phyloP scores from a whole-genome alignment of 1,139 yeast species.

The Diutina catenulata region DNA sequence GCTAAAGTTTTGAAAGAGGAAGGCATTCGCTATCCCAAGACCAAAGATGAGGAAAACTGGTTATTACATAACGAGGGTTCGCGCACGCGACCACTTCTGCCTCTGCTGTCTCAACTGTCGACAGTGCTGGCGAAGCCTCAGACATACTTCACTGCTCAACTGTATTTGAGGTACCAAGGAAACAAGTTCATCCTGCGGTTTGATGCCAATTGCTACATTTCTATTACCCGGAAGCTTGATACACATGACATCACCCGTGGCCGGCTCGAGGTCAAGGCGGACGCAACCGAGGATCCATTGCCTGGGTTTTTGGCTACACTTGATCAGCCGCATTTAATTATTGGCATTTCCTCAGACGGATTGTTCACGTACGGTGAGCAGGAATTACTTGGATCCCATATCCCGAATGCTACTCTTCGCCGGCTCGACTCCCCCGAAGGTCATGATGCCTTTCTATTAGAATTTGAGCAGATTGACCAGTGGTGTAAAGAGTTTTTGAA shows the following conservation, averaged over 20 bases:
- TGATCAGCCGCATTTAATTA: constrained; percentile 55
- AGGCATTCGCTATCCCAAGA: constrained; percentile 22
- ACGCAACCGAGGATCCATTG: constrained; percentile 25
- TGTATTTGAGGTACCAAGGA: constrained; percentile 88
- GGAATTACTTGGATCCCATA: constrained; percentile 61
- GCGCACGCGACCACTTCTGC: constrained; percentile 6
- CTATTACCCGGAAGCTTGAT: constrained; percentile 85
- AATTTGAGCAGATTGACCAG: constrained; percentile 70
- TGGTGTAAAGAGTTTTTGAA: constrained; percentile 57
- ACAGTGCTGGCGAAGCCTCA: constrained; percentile 38
- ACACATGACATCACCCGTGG: constrained; percentile 91
- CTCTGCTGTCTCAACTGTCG: constrained; percentile 3
- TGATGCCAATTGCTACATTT: constrained; percentile 93
- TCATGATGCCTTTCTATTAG: constrained; percentile 90
- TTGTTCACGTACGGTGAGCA: constrained; percentile 88
- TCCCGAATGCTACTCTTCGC: constrained; percentile 59
- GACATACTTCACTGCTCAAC: constrained; percentile 89
- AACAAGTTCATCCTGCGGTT: constrained; percentile 78
- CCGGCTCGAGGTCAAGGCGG: constrained; percentile 29
- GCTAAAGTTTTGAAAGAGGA: constrained; percentile 14
- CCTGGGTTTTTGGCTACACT: constrained; percentile 38
- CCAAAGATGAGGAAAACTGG: constrained; percentile 37
- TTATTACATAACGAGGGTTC: constrained; percentile 31
- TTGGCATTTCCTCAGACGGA: constrained; percentile 90
- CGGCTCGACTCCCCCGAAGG: constrained; percentile 91